Evolutionary conservation across 1,284 basidiomycete species (phyloP), one percentile per base, ranked within the genome.

Genomic region (Mycocalia duriaeana): DNA sequence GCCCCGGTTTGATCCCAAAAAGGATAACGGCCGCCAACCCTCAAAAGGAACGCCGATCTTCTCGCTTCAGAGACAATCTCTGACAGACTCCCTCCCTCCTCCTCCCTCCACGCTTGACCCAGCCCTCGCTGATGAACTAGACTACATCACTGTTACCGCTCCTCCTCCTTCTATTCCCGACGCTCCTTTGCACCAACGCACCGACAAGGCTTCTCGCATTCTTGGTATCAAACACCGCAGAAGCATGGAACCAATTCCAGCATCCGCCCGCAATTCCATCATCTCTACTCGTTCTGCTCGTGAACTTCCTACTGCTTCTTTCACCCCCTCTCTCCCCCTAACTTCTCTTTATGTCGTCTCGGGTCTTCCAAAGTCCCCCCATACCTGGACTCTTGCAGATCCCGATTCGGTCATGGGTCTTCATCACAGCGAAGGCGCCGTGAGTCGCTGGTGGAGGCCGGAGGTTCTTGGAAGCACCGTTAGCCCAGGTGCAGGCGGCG

Each of bases 361-460:
- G 3, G 88, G 88, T 22, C 76, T 91, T 38, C 88, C 89, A 22
- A 91, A 91, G 63, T 84, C 82, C 25, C 86, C 89, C 1, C 85
- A 90, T 62, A 91, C 88, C n/a, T 97, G 94, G 94, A 91, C 92
- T 2, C 77, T 94, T 35, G 88, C 92, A 0, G 94, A 97, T 65
- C 83, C 87, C 3, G 93, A 95, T 64, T 81, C 90, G 4, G 85
- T 91, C 44, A 68, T 85, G 48, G 90, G 92, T 47, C 75, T 94
- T 34, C 82, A 91, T 60, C 91, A 94, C 56, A 76, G 81, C 26
- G 90, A 94, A 43, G 87, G 90, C 55, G 93, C 93, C 34, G 89
- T 97, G 38, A 86, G 81, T 50, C 79, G 92, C 41, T 96, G 90
- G 81, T 97, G 93, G 93, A 75, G 94, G 45, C 91, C 94, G 38